A percentile compares a stretch with the other conserved stretches of the same genome.
Conservation (phyloP, 306 rosid species). For the Trifolium repens region DNA sequence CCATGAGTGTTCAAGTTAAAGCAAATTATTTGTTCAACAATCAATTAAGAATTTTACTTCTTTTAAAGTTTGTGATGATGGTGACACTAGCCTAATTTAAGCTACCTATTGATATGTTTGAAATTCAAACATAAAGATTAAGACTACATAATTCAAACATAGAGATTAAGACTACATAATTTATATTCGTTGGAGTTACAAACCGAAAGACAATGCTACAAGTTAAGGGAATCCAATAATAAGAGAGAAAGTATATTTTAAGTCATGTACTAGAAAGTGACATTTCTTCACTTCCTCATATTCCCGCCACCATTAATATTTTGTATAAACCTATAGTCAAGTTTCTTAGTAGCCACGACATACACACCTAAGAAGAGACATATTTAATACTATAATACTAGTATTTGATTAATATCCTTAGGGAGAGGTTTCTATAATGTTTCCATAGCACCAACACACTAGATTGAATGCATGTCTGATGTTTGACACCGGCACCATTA, state of each 20-base stretch:
- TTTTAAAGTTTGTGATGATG: constrained; percentile 44
- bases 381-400: background rate
- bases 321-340: constrained; percentile 7
- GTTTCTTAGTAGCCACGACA: constrained; percentile 42
- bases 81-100: constrained; percentile 41
- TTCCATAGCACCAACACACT: background rate
- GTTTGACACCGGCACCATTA: background rate
- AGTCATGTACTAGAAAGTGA: constrained; percentile 43
- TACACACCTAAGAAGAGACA: constrained; percentile 35
- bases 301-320: constrained; percentile 40
- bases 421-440: background rate
- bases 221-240: constrained; percentile 49
- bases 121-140: constrained; percentile 46
- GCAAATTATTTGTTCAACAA: constrained; percentile 39
- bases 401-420: constrained; percentile 26
- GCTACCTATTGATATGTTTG: constrained; percentile 45
- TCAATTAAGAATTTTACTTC: constrained; percentile 33
- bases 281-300: constrained; percentile 35
- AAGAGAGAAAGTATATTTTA: constrained; percentile 25
- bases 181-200: constrained; percentile 43
- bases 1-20: constrained; percentile 20
- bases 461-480: no score
- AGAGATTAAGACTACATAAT: constrained; percentile 18
- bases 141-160: no score
- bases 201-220: constrained; percentile 38